Conservation (phyloP, 768 basidiomycete genomes). For the Termitomyces eurrhizus region DNA sequence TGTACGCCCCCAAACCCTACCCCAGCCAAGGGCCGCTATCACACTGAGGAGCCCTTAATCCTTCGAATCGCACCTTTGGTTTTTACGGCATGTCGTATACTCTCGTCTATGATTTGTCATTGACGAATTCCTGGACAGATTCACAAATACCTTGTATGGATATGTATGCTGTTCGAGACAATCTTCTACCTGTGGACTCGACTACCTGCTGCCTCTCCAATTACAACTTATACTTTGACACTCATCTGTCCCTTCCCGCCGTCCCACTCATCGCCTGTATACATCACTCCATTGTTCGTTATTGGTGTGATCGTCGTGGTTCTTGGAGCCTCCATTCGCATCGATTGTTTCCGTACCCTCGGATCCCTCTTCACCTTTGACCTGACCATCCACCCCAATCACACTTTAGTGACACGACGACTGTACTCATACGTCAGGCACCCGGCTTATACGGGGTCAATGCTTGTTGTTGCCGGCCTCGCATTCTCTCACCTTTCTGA, state of each 20-base stretch:
- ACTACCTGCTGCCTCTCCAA: conserved; percentile 18
- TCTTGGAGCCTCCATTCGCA: conserved; percentile 34
- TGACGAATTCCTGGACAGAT: conserved; percentile 5
- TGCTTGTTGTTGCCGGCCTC: conserved; percentile 39
- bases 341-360: conserved; percentile 41
- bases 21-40: conserved; percentile 39
- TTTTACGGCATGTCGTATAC: conserved; percentile 32
- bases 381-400: conserved; percentile 39
- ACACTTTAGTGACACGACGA: conserved; percentile 39
- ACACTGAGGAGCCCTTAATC: conserved; percentile 37
- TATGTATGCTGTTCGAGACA: conserved; percentile 18
- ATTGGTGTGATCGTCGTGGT: conserved; percentile 31
- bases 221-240: conserved; percentile 28
- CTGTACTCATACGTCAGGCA: conserved; percentile 45
- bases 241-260: conserved; percentile 22
- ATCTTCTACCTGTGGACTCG: conserved; percentile 15
- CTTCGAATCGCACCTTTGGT: conserved; percentile 46
- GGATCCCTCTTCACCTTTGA: conserved; percentile 47
- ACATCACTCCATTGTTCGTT: conserved; percentile 28
- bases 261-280: conserved; percentile 18
- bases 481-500: conserved; percentile 35
- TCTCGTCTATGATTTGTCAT: background rate
- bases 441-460: conserved; percentile 43
- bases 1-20: conserved; percentile 48
- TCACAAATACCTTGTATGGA: conserved; percentile 18